phyloP scores from a whole-genome alignment of 2,329 filamentous ascomycete genomes.

The Botrytis tulipae region DNA sequence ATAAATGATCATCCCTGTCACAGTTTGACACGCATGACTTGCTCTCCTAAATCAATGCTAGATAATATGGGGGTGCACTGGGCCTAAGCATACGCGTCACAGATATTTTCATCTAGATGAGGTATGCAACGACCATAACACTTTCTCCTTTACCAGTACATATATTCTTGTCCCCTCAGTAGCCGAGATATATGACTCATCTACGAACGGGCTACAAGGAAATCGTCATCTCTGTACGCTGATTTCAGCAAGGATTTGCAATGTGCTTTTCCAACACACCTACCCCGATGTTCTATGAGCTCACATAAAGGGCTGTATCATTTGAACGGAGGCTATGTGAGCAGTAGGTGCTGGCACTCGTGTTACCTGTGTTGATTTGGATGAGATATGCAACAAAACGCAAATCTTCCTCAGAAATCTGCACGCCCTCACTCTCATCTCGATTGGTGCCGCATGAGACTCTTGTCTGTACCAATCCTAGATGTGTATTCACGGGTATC shows the following conservation, averaged over 20 bases:
- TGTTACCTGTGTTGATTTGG: constrained; percentile 4
- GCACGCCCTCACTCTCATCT: not conserved
- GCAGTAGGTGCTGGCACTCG: not conserved
- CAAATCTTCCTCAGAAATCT: not conserved
- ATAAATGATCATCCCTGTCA: not conserved
- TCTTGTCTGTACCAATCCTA: not conserved
- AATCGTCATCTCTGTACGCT: not conserved
- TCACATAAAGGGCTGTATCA: not conserved
- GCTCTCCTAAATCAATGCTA: not conserved
- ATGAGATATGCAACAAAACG: constrained; percentile 16
- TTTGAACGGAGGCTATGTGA: not conserved
- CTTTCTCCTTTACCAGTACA: not conserved
- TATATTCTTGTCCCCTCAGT: not conserved
- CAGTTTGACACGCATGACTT: not conserved
- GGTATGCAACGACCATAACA: constrained; percentile 10
- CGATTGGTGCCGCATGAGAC: not conserved
- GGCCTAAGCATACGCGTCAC: too few relatives aligned
- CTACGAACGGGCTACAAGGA: not conserved
- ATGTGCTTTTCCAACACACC: not conserved
- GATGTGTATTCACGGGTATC: not conserved
- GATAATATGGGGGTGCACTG: not conserved
- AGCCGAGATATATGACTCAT: constrained; percentile 2
- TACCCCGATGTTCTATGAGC: not conserved
- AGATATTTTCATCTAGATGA: not conserved
- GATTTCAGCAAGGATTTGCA: not conserved